These are phyloP conservation scores for Lactarius indigo DNA, from an alignment of 768 basidiomycete genomes.

Conservation along the genomic window DNA sequence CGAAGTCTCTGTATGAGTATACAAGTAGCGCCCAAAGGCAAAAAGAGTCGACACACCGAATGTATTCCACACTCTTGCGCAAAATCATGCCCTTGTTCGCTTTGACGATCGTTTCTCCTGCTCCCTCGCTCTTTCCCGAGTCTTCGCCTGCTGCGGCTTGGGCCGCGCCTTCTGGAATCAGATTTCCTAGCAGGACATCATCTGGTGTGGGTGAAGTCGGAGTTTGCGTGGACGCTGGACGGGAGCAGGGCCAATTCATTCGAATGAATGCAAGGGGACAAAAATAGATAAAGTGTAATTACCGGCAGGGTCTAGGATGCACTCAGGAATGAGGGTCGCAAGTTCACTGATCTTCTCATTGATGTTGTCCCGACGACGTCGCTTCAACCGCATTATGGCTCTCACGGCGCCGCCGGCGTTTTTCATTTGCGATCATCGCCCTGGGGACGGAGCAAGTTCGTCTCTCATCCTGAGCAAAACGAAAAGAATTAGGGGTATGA, in stretches of 20 bases:
- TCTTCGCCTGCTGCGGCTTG: slow-evolving; percentile 20
- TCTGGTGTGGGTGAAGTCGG: slow-evolving; percentile 27
- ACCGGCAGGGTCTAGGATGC: slow-evolving; percentile 63
- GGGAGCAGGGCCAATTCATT: not conserved
- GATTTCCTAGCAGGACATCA: slow-evolving; percentile 24
- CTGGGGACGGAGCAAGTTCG: slow-evolving; percentile 26
- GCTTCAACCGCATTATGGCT: slow-evolving; percentile 93
- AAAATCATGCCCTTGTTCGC: slow-evolving; percentile 96
- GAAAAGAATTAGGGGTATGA: not conserved
- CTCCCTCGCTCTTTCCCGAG: slow-evolving; percentile 31
- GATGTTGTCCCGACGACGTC: slow-evolving; percentile 85
- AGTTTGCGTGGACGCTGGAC: slow-evolving; percentile 17
- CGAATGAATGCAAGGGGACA: not conserved
- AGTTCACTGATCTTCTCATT: slow-evolving; percentile 94
- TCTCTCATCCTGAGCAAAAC: not conserved
- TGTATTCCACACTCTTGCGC: slow-evolving; percentile 57
- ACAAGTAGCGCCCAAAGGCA: slow-evolving; percentile 1
- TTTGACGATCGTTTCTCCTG: slow-evolving; percentile 56
- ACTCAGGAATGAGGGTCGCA: slow-evolving; percentile 84
- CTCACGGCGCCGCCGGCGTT: slow-evolving; percentile 74
- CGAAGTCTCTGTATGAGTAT: not conserved
- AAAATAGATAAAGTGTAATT: slow-evolving; percentile 24
- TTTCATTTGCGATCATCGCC: slow-evolving; percentile 70
- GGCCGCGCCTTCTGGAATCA: slow-evolving; percentile 18
- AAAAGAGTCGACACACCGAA: slow-evolving; percentile 32